These are phyloP conservation scores for Magnolia sinica DNA, from an alignment of 164 flowering plant species.

Conservation along the genomic window DNA sequence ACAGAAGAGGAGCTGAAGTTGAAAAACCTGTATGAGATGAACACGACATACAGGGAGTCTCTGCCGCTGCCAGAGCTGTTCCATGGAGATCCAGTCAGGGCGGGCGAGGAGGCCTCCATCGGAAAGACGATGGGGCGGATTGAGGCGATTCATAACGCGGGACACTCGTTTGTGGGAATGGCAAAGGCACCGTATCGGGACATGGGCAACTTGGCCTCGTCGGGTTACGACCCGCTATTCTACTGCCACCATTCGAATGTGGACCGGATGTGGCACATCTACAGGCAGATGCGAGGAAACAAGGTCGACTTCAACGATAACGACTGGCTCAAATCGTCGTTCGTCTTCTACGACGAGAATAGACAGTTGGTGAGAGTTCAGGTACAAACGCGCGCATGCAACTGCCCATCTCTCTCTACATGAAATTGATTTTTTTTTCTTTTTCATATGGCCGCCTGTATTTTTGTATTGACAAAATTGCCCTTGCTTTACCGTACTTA, in stretches of 20 bases:
- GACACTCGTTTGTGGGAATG: neutral
- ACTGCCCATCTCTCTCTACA: too few relatives aligned
- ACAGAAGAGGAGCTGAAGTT: neutral
- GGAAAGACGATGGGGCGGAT: neutral
- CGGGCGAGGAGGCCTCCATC: neutral
- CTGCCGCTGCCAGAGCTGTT: neutral
- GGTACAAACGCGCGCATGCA: neutral
- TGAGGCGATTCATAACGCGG: neutral
- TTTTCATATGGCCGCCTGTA: too few relatives aligned
- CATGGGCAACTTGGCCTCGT: conserved; percentile 11
- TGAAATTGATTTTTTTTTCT: too few relatives aligned
- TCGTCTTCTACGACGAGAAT: neutral
- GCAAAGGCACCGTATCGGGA: neutral
- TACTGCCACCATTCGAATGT: conserved; percentile 4
- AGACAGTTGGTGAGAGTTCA: neutral
- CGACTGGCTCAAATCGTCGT: conserved; percentile 2
- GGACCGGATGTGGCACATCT: conserved; percentile 12
- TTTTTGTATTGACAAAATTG: too few relatives aligned
- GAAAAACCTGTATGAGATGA: neutral
- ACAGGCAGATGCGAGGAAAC: conserved; percentile 6
- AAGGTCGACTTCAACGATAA: neutral
- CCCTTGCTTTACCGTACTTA: too few relatives aligned
- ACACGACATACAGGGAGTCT: neutral
- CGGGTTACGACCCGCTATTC: conserved; percentile 2
- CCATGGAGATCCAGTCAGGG: neutral